phyloP scores from a whole-genome alignment of 768 basidiomycete species.

The Serpula lacrymans region DNA sequence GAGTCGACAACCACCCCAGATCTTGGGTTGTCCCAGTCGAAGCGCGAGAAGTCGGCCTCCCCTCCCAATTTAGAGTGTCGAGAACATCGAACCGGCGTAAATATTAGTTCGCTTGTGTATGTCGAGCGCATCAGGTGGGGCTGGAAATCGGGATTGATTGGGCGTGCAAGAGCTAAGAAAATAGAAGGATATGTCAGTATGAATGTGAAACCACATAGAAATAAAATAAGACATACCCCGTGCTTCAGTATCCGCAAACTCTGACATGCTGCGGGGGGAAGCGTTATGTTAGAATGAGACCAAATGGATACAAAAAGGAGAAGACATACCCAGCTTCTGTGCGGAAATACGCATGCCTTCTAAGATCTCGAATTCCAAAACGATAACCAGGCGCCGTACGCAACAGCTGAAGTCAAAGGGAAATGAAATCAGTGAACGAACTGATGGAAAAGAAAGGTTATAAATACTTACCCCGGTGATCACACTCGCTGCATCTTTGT shows the following conservation, averaged over 20 bases:
- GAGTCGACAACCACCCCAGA: too few species aligned
- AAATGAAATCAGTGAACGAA: background rate
- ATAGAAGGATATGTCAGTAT: background rate
- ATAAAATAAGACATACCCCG: constrained; percentile 13
- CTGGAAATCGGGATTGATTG: background rate
- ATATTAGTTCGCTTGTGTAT: too few species aligned
- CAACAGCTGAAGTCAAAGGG: constrained; percentile 16
- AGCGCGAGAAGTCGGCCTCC: background rate
- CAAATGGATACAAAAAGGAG: too few species aligned
- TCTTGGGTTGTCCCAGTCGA: background rate
- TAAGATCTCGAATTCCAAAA: too few species aligned
- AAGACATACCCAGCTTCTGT: too few species aligned
- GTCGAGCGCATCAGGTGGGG: too few species aligned
- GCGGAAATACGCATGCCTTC: too few species aligned
- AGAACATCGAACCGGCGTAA: too few species aligned
- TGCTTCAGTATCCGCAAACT: constrained; percentile 18
- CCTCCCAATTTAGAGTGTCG: too few species aligned
- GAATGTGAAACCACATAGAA: background rate
- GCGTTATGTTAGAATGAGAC: too few species aligned
- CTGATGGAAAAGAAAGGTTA: background rate
- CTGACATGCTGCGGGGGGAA: constrained; percentile 10
- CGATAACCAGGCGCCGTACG: constrained; percentile 1
- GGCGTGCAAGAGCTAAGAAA: constrained; percentile 1
- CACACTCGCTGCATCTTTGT: constrained; percentile 19
- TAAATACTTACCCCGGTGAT: constrained; percentile 28